These are phyloP conservation scores for Xanthoconium purpureum DNA, from an alignment of 768 basidiomycete species.

Conservation along the genomic window DNA sequence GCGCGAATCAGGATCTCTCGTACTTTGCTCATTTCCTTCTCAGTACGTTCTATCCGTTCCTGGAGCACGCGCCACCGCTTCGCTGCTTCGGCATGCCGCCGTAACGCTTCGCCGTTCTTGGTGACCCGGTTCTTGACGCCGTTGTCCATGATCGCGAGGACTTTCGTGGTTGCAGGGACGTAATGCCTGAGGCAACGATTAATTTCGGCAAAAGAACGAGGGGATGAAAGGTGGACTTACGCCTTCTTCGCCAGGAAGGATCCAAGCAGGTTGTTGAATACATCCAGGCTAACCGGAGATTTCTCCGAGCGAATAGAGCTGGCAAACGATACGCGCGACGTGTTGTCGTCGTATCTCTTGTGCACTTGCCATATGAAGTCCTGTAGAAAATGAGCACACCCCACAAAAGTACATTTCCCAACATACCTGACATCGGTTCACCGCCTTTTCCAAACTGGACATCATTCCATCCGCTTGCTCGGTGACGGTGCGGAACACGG, in stretches of 20 bases:
- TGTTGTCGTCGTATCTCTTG: conserved; percentile 48
- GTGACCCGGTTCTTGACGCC: conserved; percentile 91
- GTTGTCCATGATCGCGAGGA: conserved; percentile 90
- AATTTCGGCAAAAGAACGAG: conserved; percentile 5
- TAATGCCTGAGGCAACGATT: conserved; percentile 64
- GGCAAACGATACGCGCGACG: conserved; percentile 40
- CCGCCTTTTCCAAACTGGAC: conserved; percentile 90
- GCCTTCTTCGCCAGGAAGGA: conserved; percentile 88
- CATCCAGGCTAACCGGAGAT: conserved; percentile 52
- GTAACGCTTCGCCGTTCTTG: conserved; percentile 93
- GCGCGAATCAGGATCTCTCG: conserved; percentile 52
- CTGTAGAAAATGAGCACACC: conserved; percentile 35
- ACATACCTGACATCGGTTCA: conserved; percentile 82
- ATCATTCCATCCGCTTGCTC: conserved; percentile 99
- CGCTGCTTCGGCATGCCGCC: conserved; percentile 85
- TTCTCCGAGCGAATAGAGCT: conserved; percentile 50
- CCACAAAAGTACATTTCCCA: background rate
- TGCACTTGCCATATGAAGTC: conserved; percentile 87
- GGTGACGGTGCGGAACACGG: conserved; percentile 89
- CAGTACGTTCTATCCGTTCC: conserved; percentile 77
- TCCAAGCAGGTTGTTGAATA: conserved; percentile 63
- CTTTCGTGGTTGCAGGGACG: conserved; percentile 89
- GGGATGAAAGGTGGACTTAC: conserved; percentile 40
- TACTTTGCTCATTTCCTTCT: conserved; percentile 75
- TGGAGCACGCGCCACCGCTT: conserved; percentile 79